Evolutionary conservation across 179 eudicot genomes (phyloP).

Genomic region (Patellifolia procumbens): DNA sequence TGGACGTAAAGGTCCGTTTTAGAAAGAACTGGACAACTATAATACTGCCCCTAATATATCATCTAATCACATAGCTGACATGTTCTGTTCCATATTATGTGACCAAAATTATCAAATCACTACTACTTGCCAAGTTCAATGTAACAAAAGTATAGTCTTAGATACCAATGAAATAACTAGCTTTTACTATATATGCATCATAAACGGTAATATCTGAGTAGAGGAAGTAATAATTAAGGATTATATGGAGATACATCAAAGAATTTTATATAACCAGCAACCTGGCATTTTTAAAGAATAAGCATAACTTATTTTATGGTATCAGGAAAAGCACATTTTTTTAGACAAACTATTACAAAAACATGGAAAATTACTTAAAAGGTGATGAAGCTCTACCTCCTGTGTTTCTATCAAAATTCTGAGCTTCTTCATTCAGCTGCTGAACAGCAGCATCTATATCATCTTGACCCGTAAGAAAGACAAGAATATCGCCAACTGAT

Average conservation of each 20-base stretch:
- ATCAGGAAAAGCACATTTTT: not conserved
- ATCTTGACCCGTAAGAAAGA: conserved; percentile 97
- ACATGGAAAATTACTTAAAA: not conserved
- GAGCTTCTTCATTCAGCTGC: conserved; percentile 82
- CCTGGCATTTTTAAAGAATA: conserved; percentile 1
- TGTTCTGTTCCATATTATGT: not conserved
- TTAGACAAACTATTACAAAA: not conserved
- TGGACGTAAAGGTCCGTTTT: not conserved
- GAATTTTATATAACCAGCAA: not conserved
- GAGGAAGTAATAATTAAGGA: not conserved
- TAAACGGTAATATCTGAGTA: not conserved
- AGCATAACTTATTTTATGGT: not conserved
- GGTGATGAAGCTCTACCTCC: conserved; percentile 46
- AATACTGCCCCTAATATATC: not conserved
- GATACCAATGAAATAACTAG: not conserved
- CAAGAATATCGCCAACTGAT: conserved; percentile 85
- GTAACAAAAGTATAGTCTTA: not conserved
- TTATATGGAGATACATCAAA: not conserved
- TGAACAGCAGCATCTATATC: conserved; percentile 90
- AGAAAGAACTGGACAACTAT: not conserved
- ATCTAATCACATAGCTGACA: not conserved
- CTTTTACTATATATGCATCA: not conserved
- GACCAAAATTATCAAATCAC: not conserved
- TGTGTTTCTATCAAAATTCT: conserved; percentile 42
- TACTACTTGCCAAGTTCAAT: not conserved